A percentile compares a stretch with the other conserved stretches of the same genome.
Conservation (phyloP, 345 rosid genomes). For the Gossypium arboreum region DNA sequence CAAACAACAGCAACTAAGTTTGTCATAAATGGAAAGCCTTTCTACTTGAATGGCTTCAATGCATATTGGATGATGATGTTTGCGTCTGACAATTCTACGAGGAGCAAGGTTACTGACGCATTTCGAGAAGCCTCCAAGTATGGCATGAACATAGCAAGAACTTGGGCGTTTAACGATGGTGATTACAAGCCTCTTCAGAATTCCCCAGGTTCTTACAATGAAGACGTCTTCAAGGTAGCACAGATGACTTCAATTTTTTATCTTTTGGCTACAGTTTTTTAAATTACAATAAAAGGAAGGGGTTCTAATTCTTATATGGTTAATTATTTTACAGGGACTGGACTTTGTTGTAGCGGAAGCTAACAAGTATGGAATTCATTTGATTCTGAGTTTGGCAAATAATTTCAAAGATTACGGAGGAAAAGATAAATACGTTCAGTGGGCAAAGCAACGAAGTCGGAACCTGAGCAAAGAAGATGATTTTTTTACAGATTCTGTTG, state of each 20-base stretch:
- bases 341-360: constrained; percentile 79
- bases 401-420: constrained; percentile 68
- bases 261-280: not conserved
- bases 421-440: constrained; percentile 49
- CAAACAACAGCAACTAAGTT: constrained; percentile 44
- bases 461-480: constrained; percentile 44
- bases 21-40: constrained; percentile 31
- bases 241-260: not conserved
- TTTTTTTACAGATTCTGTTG: constrained; percentile 49
- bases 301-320: not conserved
- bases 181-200: constrained; percentile 52
- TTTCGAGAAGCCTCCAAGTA: constrained; percentile 47
- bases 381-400: constrained; percentile 69
- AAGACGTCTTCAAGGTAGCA: constrained; percentile 57
- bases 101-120: constrained; percentile 44
- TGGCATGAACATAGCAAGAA: constrained; percentile 71
- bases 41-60: constrained; percentile 74
- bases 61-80: constrained; percentile 75
- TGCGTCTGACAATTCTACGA: constrained; percentile 52
- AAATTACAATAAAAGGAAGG: not conserved
- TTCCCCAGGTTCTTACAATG: constrained; percentile 65
- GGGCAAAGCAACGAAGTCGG: constrained; percentile 51
- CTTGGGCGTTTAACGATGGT: constrained; percentile 83
- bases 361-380: constrained; percentile 32
- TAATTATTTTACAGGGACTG: constrained; percentile 46